Evolutionary conservation across 2,329 filamentous ascomycete genomes (phyloP).

Genomic region (Mycosphaerella sp.): DNA sequence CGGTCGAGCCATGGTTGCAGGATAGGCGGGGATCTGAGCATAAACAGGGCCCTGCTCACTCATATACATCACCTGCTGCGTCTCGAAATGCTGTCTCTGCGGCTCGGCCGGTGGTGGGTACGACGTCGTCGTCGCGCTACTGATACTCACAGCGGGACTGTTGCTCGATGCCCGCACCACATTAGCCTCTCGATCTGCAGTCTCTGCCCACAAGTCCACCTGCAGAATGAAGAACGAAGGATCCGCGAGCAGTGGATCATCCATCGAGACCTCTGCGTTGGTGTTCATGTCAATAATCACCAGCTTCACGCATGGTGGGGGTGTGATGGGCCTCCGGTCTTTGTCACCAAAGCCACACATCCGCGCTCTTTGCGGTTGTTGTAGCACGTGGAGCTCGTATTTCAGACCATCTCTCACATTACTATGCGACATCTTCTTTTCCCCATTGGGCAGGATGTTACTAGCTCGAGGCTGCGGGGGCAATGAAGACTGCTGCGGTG

Average conservation of each 20-base stretch:
- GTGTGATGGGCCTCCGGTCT: slow-evolving; percentile 93
- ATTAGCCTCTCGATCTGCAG: slow-evolving; percentile 58
- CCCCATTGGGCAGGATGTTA: slow-evolving; percentile 6
- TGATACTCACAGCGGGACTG: slow-evolving; percentile 64
- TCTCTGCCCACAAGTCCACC: slow-evolving; percentile 62
- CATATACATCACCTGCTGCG: slow-evolving; percentile 18
- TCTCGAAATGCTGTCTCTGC: slow-evolving; percentile 15
- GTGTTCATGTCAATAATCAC: slow-evolving; percentile 68
- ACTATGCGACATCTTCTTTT: slow-evolving; percentile 18
- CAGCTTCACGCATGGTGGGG: slow-evolving; percentile 83
- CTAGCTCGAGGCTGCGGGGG: slow-evolving; percentile 13
- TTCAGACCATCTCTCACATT: slow-evolving; percentile 19
- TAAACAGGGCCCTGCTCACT: slow-evolving; percentile 21
- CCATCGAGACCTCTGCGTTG: slow-evolving; percentile 72
- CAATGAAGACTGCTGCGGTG: slow-evolving; percentile 15
- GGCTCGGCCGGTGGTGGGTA: slow-evolving; percentile 53
- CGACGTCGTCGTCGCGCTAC: slow-evolving; percentile 69
- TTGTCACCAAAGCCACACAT: slow-evolving; percentile 99
- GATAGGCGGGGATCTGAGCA: slow-evolving; percentile 18
- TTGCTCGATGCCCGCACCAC: slow-evolving; percentile 59
- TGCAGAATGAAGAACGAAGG: slow-evolving; percentile 45
- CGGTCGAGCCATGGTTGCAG: slow-evolving; percentile 13
- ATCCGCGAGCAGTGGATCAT: slow-evolving; percentile 57
- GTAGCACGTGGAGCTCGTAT: slow-evolving; percentile 54
- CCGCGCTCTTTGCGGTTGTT: slow-evolving; percentile 85